Conservation (phyloP, 352 stramenopile genomes). For the Globisporangium uncinulatum region DNA sequence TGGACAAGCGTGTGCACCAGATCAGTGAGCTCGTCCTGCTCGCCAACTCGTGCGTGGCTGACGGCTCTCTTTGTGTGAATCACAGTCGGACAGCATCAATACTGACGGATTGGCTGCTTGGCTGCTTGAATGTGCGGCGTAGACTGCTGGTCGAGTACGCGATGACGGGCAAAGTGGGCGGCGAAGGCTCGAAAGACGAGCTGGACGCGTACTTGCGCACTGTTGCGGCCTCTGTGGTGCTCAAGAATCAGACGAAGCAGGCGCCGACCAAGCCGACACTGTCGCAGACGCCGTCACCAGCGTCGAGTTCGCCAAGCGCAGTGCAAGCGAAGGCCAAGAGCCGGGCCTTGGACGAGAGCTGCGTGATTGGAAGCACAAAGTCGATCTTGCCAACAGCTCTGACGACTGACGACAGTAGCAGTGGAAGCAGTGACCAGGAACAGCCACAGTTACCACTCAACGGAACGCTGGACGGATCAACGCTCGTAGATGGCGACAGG, state of each 20-base stretch:
- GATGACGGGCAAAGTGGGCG: conserved; percentile 49
- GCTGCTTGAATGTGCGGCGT: background rate
- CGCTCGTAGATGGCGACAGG: background rate
- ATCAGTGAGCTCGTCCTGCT: conserved; percentile 81
- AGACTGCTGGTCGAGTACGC: conserved; percentile 66
- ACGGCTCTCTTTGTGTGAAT: background rate
- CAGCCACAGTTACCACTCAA: background rate
- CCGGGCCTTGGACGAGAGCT: background rate
- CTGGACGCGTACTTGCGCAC: conserved; percentile 61
- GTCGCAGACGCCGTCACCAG: background rate
- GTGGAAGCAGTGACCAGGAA: too few relatives aligned
- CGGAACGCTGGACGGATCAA: background rate
- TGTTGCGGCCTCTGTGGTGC: conserved; percentile 54
- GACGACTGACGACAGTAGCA: too few relatives aligned
- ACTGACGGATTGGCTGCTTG: background rate
- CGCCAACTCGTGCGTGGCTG: conserved; percentile 38
- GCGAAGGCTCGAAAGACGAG: conserved; percentile 49
- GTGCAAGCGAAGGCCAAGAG: background rate
- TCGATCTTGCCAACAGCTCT: too few relatives aligned
- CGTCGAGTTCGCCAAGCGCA: background rate
- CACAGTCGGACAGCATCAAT: background rate
- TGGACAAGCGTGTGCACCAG: conserved; percentile 75
- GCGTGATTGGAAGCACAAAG: background rate
- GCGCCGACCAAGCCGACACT: background rate
- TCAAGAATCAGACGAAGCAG: conserved; percentile 37